Conservation (phyloP, 2,329 filamentous ascomycete species). For the Neopestalotiopsis sp. region DNA sequence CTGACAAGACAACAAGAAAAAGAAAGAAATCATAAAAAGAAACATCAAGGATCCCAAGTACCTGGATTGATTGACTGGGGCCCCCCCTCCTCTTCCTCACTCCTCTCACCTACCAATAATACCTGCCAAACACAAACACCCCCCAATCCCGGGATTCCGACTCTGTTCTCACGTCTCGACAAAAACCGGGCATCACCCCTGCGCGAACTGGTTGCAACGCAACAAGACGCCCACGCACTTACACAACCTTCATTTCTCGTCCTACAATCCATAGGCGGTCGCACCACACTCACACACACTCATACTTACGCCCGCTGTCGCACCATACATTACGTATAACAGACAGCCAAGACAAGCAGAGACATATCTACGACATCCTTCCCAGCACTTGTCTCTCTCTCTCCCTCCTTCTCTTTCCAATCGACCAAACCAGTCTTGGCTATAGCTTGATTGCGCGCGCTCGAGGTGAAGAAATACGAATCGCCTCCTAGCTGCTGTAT, state of each 20-base stretch:
- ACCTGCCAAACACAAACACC: not conserved
- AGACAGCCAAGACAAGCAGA: not conserved
- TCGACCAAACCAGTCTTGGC: no score
- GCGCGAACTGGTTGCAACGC: not conserved
- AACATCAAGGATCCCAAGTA: no score
- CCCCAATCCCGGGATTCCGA: not conserved
- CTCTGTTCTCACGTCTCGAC: not conserved
- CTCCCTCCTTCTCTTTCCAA: not conserved
- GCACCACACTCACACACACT: not conserved
- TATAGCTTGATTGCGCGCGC: no score
- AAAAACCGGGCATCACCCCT: conserved; percentile 19
- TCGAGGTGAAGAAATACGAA: no score
- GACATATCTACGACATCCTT: no score
- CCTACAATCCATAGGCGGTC: not conserved
- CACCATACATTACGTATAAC: not conserved
- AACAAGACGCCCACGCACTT: not conserved
- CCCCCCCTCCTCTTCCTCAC: no score
- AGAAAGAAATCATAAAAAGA: no score
- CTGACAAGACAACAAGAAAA: no score
- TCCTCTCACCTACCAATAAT: not conserved
- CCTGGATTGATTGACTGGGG: no score
- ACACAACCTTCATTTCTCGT: no score
- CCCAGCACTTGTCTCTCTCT: not conserved
- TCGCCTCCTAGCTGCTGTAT: no score
- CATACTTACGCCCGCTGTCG: not conserved